Base-by-base conservation (phyloP, 257 asterid genomes). In the Anisodus acutangulus region DNA sequence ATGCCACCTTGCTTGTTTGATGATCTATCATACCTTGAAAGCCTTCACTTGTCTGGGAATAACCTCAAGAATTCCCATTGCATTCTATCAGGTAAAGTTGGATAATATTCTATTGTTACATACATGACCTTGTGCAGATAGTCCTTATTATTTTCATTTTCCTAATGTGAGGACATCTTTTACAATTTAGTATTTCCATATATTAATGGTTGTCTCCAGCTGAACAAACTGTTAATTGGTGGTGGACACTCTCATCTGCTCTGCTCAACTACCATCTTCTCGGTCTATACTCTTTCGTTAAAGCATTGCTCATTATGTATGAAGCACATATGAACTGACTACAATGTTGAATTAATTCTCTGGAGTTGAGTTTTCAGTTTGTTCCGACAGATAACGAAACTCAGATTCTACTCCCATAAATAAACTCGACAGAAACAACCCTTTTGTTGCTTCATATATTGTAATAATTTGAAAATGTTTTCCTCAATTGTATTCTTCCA, bases 31-130 rank as follows among this genome's bases (percentile, higher is more conserved):
- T 63, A 53, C 59, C 54, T 84, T 62, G 86, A 84, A 68, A 78
- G 83, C 51, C 45, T 84, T 12, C 83, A 84, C 70, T 8, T 84
- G 31, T 84, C 80, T 64, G 55, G 69, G 79, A 84, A 84, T 79
- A 60, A 78, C 51, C 83, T 84, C 57, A 78, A 78, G 83, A 79
- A 79, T 41, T 64, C 68, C 10, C 49, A 59, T 47, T 60, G 78
- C 26, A 26, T 63, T 72, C 41, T 64, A 62, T 84, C 83, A 17
- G 72, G 79, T 64, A 22, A 19, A 35, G 11, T 66, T 49, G 64
- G 81, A 26, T 53, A 7, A 39, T 6, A 51, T 53, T 13, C 47
- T 76, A 47, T 22, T 26, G 15, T 76, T 53, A 76, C 81, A 26
- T 51, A 31, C 47, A 0, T 76, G 15, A 53, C 51, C 64, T 76